Base-by-base conservation (phyloP, 345 rosid genomes). In the Erodium maritimum region DNA sequence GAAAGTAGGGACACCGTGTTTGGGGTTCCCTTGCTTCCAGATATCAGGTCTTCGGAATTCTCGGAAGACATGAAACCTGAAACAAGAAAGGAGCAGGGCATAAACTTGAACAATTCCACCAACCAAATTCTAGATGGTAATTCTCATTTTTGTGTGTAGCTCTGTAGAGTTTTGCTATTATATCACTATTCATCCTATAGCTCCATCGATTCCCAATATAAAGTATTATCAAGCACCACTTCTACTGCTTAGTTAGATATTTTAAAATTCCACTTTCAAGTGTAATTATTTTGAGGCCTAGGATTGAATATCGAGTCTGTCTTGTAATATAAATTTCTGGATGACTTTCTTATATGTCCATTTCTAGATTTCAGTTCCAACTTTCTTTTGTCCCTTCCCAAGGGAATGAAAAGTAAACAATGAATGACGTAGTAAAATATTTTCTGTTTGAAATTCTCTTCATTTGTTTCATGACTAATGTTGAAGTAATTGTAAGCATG, bases 1-100 rank as follows among this genome's bases (percentile, higher is more conserved):
- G 66, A 55, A 54, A 60, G 59, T 17, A 65, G 53, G 48, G 69
- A 64, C 62, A 69, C 23, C 18, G 64, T 65, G 20, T 17, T 58
- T 55, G 80, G 85, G 12, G 65, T 79, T 58, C 79, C 90, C 48
- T 81, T 65, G 17, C 77, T 83, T 5, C 82, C 87, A 4, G 72
- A 77, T 68, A n/a, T 73, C 21, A 46, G 68, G 16, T 62, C 68
- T 53, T 65, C 62, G 21, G 64, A 71, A 64, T 34, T 65, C 54
- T 54, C 63, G n/a, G 71, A 61, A 72, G 71, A 78, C 73, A 62
- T 73, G 58, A 77, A 70, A 61, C 45, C 20, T 58, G 77, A 58
- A 66, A 69, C 37, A 4, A 73, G 68, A 51, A 76, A 69, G 62
- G 70, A 45, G 64, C 34, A 1, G 12, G 17, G 58, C 52, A 57